Percentiles rank a stretch among this genome's conserved stretches.
Conservation (phyloP, 2,329 filamentous ascomycete species). For the Aureobasidium sp. region DNA sequence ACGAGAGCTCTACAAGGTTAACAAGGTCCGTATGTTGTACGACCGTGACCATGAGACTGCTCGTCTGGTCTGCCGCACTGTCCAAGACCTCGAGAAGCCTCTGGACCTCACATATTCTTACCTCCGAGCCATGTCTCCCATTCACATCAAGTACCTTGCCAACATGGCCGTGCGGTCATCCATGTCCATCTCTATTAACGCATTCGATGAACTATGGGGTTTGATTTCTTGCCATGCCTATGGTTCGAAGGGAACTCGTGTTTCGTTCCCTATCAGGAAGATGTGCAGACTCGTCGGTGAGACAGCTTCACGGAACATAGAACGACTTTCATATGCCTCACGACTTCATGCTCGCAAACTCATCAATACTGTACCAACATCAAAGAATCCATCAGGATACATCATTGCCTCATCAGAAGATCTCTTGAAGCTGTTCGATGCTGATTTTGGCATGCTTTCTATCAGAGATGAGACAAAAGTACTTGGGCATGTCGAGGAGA, state of each 20-base stretch:
- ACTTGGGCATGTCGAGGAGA: slow-evolving; percentile 64
- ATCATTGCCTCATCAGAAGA: slow-evolving; percentile 87
- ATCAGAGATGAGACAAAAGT: slow-evolving; percentile 88
- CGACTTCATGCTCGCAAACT: slow-evolving; percentile 78
- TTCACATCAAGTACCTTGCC: slow-evolving; percentile 76
- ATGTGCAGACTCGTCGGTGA: slow-evolving; percentile 87
- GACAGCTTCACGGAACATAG: slow-evolving; percentile 78
- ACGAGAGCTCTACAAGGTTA: slow-evolving; percentile 81
- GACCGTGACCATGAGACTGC: slow-evolving; percentile 75
- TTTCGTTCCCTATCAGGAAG: slow-evolving; percentile 83
- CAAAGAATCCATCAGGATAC: slow-evolving; percentile 78
- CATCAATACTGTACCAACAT: slow-evolving; percentile 75
- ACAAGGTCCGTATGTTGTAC: slow-evolving; percentile 82
- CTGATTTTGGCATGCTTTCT: slow-evolving; percentile 77
- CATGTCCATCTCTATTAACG: slow-evolving; percentile 90
- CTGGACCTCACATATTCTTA: slow-evolving; percentile 81
- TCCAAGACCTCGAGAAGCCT: slow-evolving; percentile 65
- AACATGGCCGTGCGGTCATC: slow-evolving; percentile 92
- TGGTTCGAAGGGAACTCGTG: slow-evolving; percentile 71
- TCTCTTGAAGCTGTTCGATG: slow-evolving; percentile 73
- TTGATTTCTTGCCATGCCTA: slow-evolving; percentile 82
- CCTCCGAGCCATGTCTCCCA: slow-evolving; percentile 81
- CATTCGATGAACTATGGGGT: slow-evolving; percentile 79
- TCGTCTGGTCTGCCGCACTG: slow-evolving; percentile 69
- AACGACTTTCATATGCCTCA: slow-evolving; percentile 78